These are phyloP conservation scores for Neodidymelliopsis sp. DNA, from an alignment of 2,329 filamentous ascomycete genomes.

Conservation along the genomic window DNA sequence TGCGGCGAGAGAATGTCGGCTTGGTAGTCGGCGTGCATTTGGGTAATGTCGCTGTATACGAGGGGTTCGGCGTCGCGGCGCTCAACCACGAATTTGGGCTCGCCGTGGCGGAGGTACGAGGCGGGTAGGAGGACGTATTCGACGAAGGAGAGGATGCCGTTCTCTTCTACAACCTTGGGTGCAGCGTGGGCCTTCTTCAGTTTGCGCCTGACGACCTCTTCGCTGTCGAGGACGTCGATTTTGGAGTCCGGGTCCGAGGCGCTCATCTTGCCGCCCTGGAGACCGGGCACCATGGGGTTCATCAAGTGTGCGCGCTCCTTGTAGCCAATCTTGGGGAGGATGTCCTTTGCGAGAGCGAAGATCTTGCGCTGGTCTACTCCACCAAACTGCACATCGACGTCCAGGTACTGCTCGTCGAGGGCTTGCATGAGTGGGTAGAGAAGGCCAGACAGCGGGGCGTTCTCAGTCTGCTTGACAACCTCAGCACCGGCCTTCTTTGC, in stretches of 20 bases:
- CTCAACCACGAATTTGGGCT: slow-evolving; percentile 71
- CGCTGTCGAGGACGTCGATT: slow-evolving; percentile 87
- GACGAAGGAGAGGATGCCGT: slow-evolving; percentile 85
- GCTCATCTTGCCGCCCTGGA: slow-evolving; percentile 83
- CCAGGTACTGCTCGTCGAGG: slow-evolving; percentile 83
- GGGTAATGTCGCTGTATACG: slow-evolving; percentile 77
- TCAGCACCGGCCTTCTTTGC: slow-evolving; percentile 92
- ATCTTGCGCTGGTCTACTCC: slow-evolving; percentile 83
- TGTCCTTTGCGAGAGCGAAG: slow-evolving; percentile 84
- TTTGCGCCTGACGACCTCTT: slow-evolving; percentile 74
- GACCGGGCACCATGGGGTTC: slow-evolving; percentile 89
- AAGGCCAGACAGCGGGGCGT: slow-evolving; percentile 75
- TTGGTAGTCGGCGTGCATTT: slow-evolving; percentile 80
- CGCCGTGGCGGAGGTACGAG: slow-evolving; percentile 64
- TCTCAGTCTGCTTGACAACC: slow-evolving; percentile 89
- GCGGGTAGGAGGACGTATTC: slow-evolving; percentile 87
- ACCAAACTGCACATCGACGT: slow-evolving; percentile 88
- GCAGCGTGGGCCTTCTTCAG: slow-evolving; percentile 79
- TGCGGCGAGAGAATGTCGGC: slow-evolving; percentile 87
- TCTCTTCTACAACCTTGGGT: slow-evolving; percentile 79
- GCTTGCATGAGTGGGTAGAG: slow-evolving; percentile 90
- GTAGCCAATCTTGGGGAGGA: slow-evolving; percentile 86
- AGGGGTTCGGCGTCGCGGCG: slow-evolving; percentile 75
- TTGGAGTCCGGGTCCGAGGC: slow-evolving; percentile 77
- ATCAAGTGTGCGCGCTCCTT: slow-evolving; percentile 74